These are phyloP conservation scores for Vanderwaltozyma polyspora DNA, from an alignment of 805 yeast genomes.

Conservation along the genomic window DNA sequence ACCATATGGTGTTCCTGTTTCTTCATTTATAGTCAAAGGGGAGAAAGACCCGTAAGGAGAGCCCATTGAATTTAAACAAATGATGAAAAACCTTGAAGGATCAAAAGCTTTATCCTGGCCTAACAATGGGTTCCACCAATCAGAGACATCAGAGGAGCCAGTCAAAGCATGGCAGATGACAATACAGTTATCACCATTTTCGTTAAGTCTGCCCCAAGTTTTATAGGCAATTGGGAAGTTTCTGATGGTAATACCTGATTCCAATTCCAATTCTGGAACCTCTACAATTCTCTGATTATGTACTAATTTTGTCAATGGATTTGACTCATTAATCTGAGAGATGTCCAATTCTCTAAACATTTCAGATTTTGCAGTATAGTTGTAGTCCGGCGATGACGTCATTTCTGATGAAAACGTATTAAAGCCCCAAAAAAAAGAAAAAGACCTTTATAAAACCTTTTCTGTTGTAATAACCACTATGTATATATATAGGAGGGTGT, in stretches of 20 bases:
- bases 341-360: constrained; percentile 14
- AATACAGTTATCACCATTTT: constrained; percentile 58
- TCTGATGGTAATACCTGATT: constrained; percentile 61
- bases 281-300: constrained; percentile 68
- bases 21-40: constrained; percentile 74
- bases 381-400: neutral
- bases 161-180: constrained; percentile 94
- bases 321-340: constrained; percentile 24
- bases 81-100: constrained; percentile 72
- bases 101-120: constrained; percentile 81
- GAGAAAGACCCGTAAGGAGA: constrained; percentile 95
- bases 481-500: neutral
- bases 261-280: constrained; percentile 63
- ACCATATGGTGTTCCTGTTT: constrained; percentile 68
- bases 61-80: constrained; percentile 87
- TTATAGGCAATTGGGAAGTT: constrained; percentile 90
- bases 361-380: neutral
- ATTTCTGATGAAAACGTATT: neutral
- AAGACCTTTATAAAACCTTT: neutral
- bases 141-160: constrained; percentile 89
- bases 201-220: constrained; percentile 85
- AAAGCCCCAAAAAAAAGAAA: neutral
- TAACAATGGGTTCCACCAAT: constrained; percentile 97
- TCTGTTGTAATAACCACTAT: neutral
- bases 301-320: constrained; percentile 62